Base-by-base conservation (phyloP, 2,329 filamentous ascomycete species). In the Xylaria sp. region DNA sequence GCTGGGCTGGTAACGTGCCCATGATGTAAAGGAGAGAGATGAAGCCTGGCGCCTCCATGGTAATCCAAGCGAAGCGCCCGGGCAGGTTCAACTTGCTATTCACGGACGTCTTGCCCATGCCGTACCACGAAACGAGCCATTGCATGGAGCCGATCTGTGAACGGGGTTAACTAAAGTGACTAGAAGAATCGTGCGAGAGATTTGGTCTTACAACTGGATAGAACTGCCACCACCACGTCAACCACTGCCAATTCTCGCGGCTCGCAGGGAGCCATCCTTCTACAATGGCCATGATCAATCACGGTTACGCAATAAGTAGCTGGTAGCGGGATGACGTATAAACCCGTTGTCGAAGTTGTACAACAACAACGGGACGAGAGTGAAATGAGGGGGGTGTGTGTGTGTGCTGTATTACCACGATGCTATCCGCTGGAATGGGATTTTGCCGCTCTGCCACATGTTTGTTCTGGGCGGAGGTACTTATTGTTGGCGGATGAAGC, bases 61-160 rank as follows among this genome's bases (percentile, higher is more conserved):
- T 88, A 65, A 92, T 86, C 96, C 96, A 99, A 67, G 89, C 94
- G 71, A 93, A 83, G 75, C 92, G 93, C 70, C 96, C 96, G 1
- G 94, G 93, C n/a, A 98, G 81, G 82, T 99, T 99, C 78, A 96
- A 84, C 13, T 83, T 83, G 75, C 91, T 94, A 2, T 85, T 78
- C 20, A 90, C 86, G 3, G 94, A 97, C 2, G 94, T 97, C 82
- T 98, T 98, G 79, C 96, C 96, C 84, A 95, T 94, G 60, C 93
- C 93, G 80, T 98, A 96, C 87, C 89, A 97, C 64, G 89, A 86
- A n/a, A 86, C 82, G 65, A 90, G 68, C 91, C 92, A 97, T 88
- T 97, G 94, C 25, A 88, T 61, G 1, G 89, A 86, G 0, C 90
- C 90, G 71, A 94, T 77, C 94, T 97, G 69, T 7, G 56, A 20